Conservation (phyloP, 2,329 filamentous ascomycete species). For the Penicillium corylophilum region DNA sequence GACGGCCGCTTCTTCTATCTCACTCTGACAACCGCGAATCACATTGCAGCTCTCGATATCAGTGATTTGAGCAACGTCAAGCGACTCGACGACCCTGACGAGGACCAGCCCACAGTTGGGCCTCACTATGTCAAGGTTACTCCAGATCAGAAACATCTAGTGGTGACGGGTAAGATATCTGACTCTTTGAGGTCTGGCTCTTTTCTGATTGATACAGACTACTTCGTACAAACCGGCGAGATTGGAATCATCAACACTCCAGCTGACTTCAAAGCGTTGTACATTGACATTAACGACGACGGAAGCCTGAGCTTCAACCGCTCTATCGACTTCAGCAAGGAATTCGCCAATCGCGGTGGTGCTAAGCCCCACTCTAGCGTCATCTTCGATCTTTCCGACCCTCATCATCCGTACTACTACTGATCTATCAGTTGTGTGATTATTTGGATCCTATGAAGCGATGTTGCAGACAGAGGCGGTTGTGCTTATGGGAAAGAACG, state of each 20-base stretch:
- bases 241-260: conserved; percentile 62
- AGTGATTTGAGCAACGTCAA: conserved; percentile 60
- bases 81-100: conserved; percentile 60
- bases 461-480: too few relatives aligned
- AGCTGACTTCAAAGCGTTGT: conserved; percentile 62
- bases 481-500: too few relatives aligned
- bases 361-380: conserved; percentile 58
- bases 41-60: conserved; percentile 63
- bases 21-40: conserved; percentile 61
- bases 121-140: conserved; percentile 65
- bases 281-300: conserved; percentile 58
- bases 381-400: conserved; percentile 58
- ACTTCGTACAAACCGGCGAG: conserved; percentile 63
- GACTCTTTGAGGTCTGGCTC: neutral
- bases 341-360: conserved; percentile 57
- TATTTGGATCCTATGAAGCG: neutral
- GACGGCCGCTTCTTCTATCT: conserved; percentile 61
- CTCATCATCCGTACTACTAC: conserved; percentile 46
- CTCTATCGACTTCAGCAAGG: conserved; percentile 56
- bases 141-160: conserved; percentile 63
- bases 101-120: conserved; percentile 59
- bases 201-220: conserved; percentile 50
- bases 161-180: conserved; percentile 40
- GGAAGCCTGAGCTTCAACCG: conserved; percentile 61
- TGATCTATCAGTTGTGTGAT: conserved; percentile 2